Conservation (phyloP, 192 early-diverging fungal genomes). For the Funneliformis geosporum region DNA sequence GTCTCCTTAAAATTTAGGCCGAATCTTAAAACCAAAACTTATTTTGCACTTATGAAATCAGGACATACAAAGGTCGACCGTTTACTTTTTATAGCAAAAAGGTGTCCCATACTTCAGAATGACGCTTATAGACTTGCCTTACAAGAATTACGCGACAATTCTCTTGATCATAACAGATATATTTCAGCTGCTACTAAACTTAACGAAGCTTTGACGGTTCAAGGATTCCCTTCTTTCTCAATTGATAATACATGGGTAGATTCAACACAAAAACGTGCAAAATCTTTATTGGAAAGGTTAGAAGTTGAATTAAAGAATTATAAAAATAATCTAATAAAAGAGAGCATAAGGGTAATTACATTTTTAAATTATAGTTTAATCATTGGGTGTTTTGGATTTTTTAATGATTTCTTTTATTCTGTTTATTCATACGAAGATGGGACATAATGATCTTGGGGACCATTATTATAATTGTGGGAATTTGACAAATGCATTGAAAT, state of each 20-base stretch:
- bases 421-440: constrained; percentile 62
- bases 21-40: not conserved
- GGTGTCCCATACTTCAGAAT: constrained; percentile 63
- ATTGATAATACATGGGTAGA: constrained; percentile 54
- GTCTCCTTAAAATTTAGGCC: not conserved
- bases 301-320: constrained; percentile 79
- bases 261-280: constrained; percentile 49
- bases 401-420: not conserved
- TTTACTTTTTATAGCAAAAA: constrained; percentile 72
- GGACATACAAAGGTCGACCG: constrained; percentile 70
- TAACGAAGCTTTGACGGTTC: constrained; percentile 50
- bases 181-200: constrained; percentile 50
- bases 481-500: constrained; percentile 63
- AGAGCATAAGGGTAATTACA: constrained; percentile 75
- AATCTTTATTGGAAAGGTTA: constrained; percentile 58
- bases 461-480: constrained; percentile 75
- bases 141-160: constrained; percentile 51
- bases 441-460: constrained; percentile 77
- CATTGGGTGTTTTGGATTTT: not conserved
- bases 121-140: constrained; percentile 71
- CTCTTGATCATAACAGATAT: constrained; percentile 57
- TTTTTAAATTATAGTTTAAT: not conserved
- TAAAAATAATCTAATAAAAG: constrained; percentile 78
- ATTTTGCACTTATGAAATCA: constrained; percentile 34
- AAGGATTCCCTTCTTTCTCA: constrained; percentile 39